Base-by-base conservation (phyloP, 169 alveolate genomes). In the Babesia bovis region DNA sequence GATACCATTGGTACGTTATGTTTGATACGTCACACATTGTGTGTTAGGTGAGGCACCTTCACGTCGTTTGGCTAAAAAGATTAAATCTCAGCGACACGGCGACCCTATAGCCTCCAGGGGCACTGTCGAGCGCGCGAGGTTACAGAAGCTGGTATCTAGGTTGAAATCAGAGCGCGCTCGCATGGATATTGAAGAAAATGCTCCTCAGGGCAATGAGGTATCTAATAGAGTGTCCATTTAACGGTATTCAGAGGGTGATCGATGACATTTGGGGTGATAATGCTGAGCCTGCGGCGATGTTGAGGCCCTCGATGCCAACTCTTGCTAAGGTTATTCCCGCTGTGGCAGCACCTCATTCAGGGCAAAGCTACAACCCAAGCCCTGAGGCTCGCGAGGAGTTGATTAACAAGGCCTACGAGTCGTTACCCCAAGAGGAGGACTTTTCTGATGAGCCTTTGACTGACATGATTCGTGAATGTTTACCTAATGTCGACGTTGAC, bases 311-410 rank as follows among this genome's bases (percentile, higher is more conserved):
- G 33, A 50, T 57, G 50, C 55, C 50, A 17, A 59, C 55, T 44
- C 17, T 68, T 35, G 49, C 47, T 21, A 56, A 67, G 53, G 32
- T 78, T 25, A 67, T 78, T 45, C 86, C 86, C 1, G 68, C 82
- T 51, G 85, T 75, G 13, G 85, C 70, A n/a, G 56, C 66, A 21
- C 85, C 85, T 28, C 85, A 75, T 45, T 56, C 82, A 1, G 86
- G 86, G 4, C 86, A 78, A 60, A 78, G 86, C 49, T 78, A 78
- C 42, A 78, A 78, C 44, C 86, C 86, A 25, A 32, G 40, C 19
- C 81, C 86, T 35, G 73, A 57, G 42, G 82, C 56, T 9, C 60
- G 68, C 32, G 47, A n/a, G 1, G 58, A 68, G 17, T 69, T 78
- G 21, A 28, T 68, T 32, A 44, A 68, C 47, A 25, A 40, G 21